Evolutionary conservation across 768 basidiomycete genomes (phyloP).

Genomic region (Russula sp.): DNA sequence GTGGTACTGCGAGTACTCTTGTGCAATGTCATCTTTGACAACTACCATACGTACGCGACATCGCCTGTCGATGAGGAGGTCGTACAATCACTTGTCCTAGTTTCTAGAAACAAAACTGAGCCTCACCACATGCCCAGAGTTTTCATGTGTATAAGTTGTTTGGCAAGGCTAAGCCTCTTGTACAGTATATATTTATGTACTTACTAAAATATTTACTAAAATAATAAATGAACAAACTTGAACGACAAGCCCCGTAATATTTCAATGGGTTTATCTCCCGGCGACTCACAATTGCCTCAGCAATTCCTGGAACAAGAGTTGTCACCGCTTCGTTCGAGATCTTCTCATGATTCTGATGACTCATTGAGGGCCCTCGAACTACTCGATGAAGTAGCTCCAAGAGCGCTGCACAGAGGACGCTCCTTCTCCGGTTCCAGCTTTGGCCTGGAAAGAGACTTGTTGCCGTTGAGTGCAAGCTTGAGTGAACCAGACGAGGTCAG

Average conservation of each 20-base stretch:
- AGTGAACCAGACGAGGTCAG: constrained; percentile 55
- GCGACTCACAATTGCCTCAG: constrained; percentile 1
- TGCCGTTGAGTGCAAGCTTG: constrained; percentile 71
- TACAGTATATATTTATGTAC: background rate
- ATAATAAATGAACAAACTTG: background rate
- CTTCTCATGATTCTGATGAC: constrained; percentile 57
- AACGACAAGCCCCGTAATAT: background rate
- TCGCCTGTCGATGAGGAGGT: no score
- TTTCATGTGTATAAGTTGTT: background rate
- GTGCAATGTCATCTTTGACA: background rate
- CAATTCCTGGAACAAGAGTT: background rate
- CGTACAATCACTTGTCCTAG: no score
- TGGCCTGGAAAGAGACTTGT: constrained; percentile 68
- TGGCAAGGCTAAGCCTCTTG: background rate
- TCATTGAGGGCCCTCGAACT: constrained; percentile 77
- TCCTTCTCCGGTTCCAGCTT: constrained; percentile 68
- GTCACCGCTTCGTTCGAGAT: constrained; percentile 28
- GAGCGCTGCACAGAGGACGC: constrained; percentile 27
- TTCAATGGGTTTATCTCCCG: constrained; percentile 34
- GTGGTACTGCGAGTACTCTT: background rate
- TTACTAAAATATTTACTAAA: background rate
- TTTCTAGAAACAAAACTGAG: no score
- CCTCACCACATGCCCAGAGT: no score
- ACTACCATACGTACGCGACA: background rate
- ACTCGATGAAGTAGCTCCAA: constrained; percentile 47